These are phyloP conservation scores for Scytalidium sp. DNA, from an alignment of 2,329 filamentous ascomycete genomes.

Conservation along the genomic window DNA sequence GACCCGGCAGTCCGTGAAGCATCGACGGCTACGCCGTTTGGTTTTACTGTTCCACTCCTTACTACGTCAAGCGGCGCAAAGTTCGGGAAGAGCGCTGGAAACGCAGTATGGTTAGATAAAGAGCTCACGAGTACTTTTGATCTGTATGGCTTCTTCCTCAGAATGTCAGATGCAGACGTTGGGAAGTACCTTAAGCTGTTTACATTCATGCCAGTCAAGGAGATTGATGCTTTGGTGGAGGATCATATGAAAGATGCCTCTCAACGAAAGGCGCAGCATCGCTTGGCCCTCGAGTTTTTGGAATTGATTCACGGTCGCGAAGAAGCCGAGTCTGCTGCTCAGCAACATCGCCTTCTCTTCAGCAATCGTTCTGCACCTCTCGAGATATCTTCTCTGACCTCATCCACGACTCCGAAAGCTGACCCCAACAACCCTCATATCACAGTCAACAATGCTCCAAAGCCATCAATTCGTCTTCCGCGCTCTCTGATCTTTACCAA, in stretches of 20 bases:
- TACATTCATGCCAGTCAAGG: slow-evolving; percentile 74
- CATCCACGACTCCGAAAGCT: slow-evolving; percentile 1
- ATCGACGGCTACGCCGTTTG: slow-evolving; percentile 54
- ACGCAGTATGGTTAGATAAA: slow-evolving; percentile 87
- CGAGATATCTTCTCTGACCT: slow-evolving; percentile 4
- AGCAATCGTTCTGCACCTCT: slow-evolving; percentile 22
- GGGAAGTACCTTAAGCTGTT: slow-evolving; percentile 82
- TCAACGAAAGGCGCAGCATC: slow-evolving; percentile 76
- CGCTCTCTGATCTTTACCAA: slow-evolving; percentile 49
- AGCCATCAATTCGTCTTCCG: slow-evolving; percentile 57
- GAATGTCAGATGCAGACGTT: slow-evolving; percentile 77
- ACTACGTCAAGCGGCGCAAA: slow-evolving; percentile 84
- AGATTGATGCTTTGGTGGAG: slow-evolving; percentile 67
- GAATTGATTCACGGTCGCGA: slow-evolving; percentile 71
- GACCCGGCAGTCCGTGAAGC: slow-evolving; percentile 42
- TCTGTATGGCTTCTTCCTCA: slow-evolving; percentile 86
- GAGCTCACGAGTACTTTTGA: slow-evolving; percentile 81
- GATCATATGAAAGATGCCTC: slow-evolving; percentile 66
- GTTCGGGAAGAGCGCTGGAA: slow-evolving; percentile 92
- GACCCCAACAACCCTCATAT: slow-evolving; percentile 6
- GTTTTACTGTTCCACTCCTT: slow-evolving; percentile 86
- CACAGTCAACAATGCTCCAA: slow-evolving; percentile 44
- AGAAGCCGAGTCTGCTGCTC: slow-evolving; percentile 60
- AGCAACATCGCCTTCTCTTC: slow-evolving; percentile 50
- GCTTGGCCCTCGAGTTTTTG: slow-evolving; percentile 78